A percentile compares a stretch with the other conserved stretches of the same genome.
Evolutionary conservation across 495 filamentous ascomycete species (phyloP).

Genomic region (Annulohypoxylon maeteangense): DNA sequence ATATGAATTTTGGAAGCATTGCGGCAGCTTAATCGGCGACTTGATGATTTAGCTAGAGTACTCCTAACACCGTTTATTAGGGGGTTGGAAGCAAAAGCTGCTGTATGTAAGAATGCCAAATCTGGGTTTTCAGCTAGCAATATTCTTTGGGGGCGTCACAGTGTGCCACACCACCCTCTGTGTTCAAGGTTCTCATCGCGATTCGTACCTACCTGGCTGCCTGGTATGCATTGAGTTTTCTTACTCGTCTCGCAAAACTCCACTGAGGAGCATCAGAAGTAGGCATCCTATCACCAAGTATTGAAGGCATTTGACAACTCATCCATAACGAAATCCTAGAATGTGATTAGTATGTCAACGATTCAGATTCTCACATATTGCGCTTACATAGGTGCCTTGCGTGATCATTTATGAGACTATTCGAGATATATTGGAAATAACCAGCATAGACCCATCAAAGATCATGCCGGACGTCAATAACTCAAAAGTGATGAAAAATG

Average conservation of each 20-base stretch:
- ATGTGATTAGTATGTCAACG: constrained; percentile 51
- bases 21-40: constrained; percentile 10
- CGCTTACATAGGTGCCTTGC: no score
- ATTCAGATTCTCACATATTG: not conserved
- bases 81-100: no score
- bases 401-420: no score
- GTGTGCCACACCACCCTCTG: not conserved
- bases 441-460: constrained; percentile 29
- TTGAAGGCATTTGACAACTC: constrained; percentile 51
- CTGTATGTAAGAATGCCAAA: constrained; percentile 7
- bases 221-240: no score
- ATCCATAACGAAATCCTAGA: constrained; percentile 51
- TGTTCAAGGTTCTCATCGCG: constrained; percentile 12
- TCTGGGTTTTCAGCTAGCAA: constrained; percentile 23
- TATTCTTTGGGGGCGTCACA: constrained; percentile 12
- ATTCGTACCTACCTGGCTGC: not conserved
- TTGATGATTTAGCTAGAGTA: not conserved
- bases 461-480: constrained; percentile 42
- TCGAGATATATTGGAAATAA: constrained; percentile 40
- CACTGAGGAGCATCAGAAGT: constrained; percentile 15
- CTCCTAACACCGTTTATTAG: no score
- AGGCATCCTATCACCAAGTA: constrained; percentile 58
- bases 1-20: not conserved
- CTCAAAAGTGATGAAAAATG: constrained; percentile 28
- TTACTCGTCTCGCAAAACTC: not conserved